Percentiles rank a stretch among this genome's conserved stretches.
Conservation (phyloP, 495 filamentous ascomycete genomes). For the Apiosordaria backusii region DNA sequence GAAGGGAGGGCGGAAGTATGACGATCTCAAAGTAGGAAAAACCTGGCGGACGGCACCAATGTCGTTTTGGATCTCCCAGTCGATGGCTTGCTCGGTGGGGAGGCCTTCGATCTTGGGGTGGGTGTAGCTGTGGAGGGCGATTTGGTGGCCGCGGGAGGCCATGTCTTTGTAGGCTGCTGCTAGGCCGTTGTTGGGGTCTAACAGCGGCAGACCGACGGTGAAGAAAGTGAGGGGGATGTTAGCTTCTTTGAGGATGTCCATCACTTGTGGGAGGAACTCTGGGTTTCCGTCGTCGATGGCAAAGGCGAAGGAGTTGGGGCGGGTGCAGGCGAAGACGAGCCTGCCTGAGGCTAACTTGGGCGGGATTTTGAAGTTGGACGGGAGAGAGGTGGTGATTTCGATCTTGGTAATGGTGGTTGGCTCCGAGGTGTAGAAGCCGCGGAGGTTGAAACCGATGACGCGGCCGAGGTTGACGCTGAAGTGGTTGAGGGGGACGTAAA, state of each 20-base stretch:
- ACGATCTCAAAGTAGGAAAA: constrained; percentile 41
- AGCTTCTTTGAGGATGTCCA: constrained; percentile 61
- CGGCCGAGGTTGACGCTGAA: constrained; percentile 62
- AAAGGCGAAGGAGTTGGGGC: constrained; percentile 73
- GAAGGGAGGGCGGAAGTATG: constrained; percentile 75
- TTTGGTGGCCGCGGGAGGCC: constrained; percentile 63
- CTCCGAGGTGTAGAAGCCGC: constrained; percentile 60
- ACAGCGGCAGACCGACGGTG: constrained; percentile 64
- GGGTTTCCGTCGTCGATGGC: constrained; percentile 78
- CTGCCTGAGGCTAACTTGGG: constrained; percentile 60
- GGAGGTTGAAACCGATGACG: constrained; percentile 61
- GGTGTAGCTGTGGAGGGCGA: constrained; percentile 70
- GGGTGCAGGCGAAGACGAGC: constrained; percentile 62
- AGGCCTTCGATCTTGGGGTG: constrained; percentile 73
- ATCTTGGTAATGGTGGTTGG: constrained; percentile 55
- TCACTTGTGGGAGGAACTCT: constrained; percentile 56
- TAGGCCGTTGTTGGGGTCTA: constrained; percentile 57
- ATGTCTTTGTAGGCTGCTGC: constrained; percentile 64
- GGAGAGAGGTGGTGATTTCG: constrained; percentile 59
- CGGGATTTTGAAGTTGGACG: constrained; percentile 50
- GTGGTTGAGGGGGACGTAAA: constrained; percentile 73
- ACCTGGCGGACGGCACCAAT: constrained; percentile 53
- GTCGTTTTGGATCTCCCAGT: constrained; percentile 66
- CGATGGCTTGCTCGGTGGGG: constrained; percentile 54
- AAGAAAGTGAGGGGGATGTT: constrained; percentile 72